phyloP scores from a whole-genome alignment of 129 eudicot species.

The Centaurea solstitialis region DNA sequence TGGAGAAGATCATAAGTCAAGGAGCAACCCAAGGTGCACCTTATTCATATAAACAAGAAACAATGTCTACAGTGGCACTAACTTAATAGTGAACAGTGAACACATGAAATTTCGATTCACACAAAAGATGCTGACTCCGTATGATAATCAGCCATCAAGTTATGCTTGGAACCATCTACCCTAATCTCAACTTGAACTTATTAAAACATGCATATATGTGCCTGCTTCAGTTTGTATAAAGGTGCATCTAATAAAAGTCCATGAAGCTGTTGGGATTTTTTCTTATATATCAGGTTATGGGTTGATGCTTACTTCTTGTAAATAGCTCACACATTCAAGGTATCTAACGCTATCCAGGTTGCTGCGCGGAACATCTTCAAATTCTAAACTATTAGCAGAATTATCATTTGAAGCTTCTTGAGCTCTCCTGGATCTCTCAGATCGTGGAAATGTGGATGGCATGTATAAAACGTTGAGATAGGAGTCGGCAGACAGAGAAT shows the following conservation, averaged over 20 bases:
- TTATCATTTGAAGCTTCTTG: slow-evolving; percentile 60
- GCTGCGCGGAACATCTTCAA: slow-evolving; percentile 91
- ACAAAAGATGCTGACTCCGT: neutral
- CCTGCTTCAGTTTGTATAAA: no score
- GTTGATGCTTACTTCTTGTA: slow-evolving; percentile 70
- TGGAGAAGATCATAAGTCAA: neutral
- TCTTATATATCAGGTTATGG: neutral
- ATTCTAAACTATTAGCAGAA: slow-evolving; percentile 38
- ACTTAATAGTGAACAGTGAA: neutral
- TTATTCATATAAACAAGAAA: neutral
- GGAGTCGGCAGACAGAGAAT: slow-evolving; percentile 99
- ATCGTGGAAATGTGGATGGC: slow-evolving; percentile 97
- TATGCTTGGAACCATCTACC: no score
- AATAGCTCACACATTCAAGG: slow-evolving; percentile 83
- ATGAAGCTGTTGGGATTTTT: no score
- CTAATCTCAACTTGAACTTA: no score
- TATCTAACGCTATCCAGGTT: slow-evolving; percentile 82
- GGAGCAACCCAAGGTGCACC: neutral
- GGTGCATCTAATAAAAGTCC: no score
- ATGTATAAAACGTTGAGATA: slow-evolving; percentile 92
- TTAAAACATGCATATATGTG: no score
- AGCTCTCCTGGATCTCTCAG: slow-evolving; percentile 79
- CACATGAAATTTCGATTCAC: no score
- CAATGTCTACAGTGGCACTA: neutral
- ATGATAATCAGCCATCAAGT: neutral